Percentiles rank a stretch among this genome's conserved stretches.
Conservation (phyloP, 2,329 filamentous ascomycete genomes). For the Colletotrichum melonis region DNA sequence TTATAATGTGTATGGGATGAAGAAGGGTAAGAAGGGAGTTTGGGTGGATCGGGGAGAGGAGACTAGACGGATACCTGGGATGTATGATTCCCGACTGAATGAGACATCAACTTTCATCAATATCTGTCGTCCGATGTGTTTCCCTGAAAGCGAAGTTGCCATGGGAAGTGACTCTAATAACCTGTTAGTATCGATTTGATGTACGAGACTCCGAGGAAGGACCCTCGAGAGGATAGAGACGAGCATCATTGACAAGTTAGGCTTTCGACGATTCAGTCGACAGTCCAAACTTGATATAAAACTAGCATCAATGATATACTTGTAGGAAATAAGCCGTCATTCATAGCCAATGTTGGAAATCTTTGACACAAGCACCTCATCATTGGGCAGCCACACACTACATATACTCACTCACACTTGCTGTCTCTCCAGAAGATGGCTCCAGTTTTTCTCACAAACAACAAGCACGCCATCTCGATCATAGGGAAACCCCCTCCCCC, state of each 20-base stretch:
- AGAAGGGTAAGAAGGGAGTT: too few relatives aligned
- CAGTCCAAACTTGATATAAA: too few relatives aligned
- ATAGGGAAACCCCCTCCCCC: neutral
- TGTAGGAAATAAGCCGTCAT: too few relatives aligned
- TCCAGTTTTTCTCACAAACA: neutral
- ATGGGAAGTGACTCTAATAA: neutral
- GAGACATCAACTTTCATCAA: neutral
- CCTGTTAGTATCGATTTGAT: neutral
- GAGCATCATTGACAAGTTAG: too few relatives aligned
- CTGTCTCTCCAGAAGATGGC: neutral
- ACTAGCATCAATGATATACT: too few relatives aligned
- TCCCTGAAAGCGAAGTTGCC: neutral
- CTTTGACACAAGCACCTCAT: too few relatives aligned
- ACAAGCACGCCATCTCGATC: neutral
- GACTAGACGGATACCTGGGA: neutral
- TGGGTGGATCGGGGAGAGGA: neutral
- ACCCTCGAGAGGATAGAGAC: too few relatives aligned
- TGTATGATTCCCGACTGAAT: neutral
- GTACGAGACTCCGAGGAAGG: too few relatives aligned
- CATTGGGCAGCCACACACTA: too few relatives aligned
- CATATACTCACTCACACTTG: too few relatives aligned
- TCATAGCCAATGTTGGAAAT: too few relatives aligned
- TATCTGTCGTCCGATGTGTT: neutral
- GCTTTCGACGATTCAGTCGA: too few relatives aligned
- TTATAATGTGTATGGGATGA: slow-evolving; percentile 17